Base-by-base conservation (phyloP, 495 filamentous ascomycete species). In the Penicillium dipodomyicola region DNA sequence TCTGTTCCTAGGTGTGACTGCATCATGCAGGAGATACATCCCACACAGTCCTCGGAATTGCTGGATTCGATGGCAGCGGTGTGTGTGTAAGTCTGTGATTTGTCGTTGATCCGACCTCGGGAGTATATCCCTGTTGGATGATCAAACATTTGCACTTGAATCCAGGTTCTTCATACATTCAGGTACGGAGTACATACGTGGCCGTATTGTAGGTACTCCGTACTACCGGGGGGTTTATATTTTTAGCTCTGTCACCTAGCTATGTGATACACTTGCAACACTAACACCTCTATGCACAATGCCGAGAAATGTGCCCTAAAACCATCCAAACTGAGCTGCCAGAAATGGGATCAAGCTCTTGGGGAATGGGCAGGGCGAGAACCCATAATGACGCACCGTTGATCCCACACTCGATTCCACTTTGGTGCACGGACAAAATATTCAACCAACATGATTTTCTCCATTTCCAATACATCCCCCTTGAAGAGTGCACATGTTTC, bases 21-120 rank as follows among this genome's bases (percentile, higher is more conserved):
- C 23, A 52, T 52, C 22, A 29, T 29, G 49, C 35, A 52, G 17
- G 47, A 37, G 30, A 3, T 22, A 22, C 6, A 52, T 41, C 49
- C 49, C 35, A n/a, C 25, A 12, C 32, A 33, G 44, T 25, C 10
- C 32, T 40, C 49, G 49, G 35, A 4, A 40, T 27, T 41, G 23
- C 49, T 52, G 49, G 37, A 52, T 41, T 40, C 33, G 22, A 19
- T 40, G 17, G 23, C 49, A 37, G 49, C 49, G 49, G 49, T 52
- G 35, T 52, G 15, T 33, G 5, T 17, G 8, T 47, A 12, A 29
- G 15, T 8, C n/a, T 48, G n/a, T 48, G 45, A 48, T 48, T 32
- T 48, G 29, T 9, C 45, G 4, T 29, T 4, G 10, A 32, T 9
- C 6, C 10, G 6, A n/a, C 30, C 30, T 33, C 30, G 30, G 30